Percentiles rank a stretch among this genome's conserved stretches.
Evolutionary conservation across 345 rosid species (phyloP).

Genomic region (Euphorbia pulcherrima): DNA sequence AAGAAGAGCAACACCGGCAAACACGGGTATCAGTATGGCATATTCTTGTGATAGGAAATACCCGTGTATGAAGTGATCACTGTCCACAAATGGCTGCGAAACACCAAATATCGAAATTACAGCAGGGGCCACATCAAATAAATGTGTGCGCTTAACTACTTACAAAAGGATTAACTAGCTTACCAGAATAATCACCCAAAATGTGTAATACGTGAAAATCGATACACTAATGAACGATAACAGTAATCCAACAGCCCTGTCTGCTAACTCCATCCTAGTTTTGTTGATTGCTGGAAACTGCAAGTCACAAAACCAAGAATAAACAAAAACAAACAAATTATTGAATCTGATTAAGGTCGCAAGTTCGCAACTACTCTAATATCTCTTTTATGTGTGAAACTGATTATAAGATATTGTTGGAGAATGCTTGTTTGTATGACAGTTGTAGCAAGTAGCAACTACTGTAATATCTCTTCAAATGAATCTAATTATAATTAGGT

Average conservation of each 20-base stretch:
- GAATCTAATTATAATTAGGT: no score
- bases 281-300: constrained; percentile 3
- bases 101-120: background rate
- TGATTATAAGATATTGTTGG: no score
- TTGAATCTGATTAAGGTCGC: no score
- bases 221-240: constrained; percentile 64
- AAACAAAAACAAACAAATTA: background rate
- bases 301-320: background rate
- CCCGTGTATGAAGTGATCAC: constrained; percentile 76
- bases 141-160: background rate
- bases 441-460: no score
- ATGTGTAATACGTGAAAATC: constrained; percentile 83
- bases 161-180: constrained; percentile 19
- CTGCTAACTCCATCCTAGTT: constrained; percentile 68
- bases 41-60: constrained; percentile 84
- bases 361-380: no score
- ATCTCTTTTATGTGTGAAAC: no score
- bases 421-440: no score
- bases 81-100: constrained; percentile 88
- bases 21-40: constrained; percentile 72
- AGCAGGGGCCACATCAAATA: background rate
- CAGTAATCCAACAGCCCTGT: constrained; percentile 76
- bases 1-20: constrained; percentile 62
- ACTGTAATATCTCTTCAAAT: no score
- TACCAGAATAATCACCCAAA: constrained; percentile 94